Base-by-base conservation (phyloP, 2,329 filamentous ascomycete species). In the Beauveria asiatica region DNA sequence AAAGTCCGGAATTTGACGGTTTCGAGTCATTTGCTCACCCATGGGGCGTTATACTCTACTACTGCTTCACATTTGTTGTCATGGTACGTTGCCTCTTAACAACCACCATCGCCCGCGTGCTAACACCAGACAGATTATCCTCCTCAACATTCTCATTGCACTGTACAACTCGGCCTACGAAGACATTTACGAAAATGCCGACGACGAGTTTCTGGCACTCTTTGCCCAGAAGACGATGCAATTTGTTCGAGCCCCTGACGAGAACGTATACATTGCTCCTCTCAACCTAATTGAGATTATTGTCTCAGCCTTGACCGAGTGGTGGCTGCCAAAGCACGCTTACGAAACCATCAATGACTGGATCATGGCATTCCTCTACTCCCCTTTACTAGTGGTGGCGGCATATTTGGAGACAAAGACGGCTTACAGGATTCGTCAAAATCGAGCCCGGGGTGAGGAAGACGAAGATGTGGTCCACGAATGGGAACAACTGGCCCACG, bases 91-190 rank as follows among this genome's bases (percentile, higher is more conserved):
- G 30, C 6, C 3, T 6, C 42, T n/a, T 11, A 2, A 6, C 7
- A 5, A 17, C 9, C 13, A 33, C 25, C 19, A 57, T 66, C 19
- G 60, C 19, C 19, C n/a, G 9, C 27, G 2, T 42, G 8, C 51
- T 16, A 49, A 48, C 50, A 23, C 10, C 23, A 44, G 19, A 13
- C 41, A 81, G 80, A 80, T 84, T 25, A 76, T 99, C 60, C 80
- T 97, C 27, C 84, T 99, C 66, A 99, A 99, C 72, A 91, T 99
- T 67, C 84, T 99, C 61, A 97, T 99, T 70, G 94, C 94, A 0
- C 84, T 99, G 7, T 99, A 97, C 78, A 97, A 97, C 75, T 93
- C 88, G 51, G 92, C 94, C 2, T 97, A 99, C 71, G 89, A 95
- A 69, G 92, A 96, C 72, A 95, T 97, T 62, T 95, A 92, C 67